Evolutionary conservation across 1,284 basidiomycete genomes (phyloP).

Genomic region (Testicularia cyperi): DNA sequence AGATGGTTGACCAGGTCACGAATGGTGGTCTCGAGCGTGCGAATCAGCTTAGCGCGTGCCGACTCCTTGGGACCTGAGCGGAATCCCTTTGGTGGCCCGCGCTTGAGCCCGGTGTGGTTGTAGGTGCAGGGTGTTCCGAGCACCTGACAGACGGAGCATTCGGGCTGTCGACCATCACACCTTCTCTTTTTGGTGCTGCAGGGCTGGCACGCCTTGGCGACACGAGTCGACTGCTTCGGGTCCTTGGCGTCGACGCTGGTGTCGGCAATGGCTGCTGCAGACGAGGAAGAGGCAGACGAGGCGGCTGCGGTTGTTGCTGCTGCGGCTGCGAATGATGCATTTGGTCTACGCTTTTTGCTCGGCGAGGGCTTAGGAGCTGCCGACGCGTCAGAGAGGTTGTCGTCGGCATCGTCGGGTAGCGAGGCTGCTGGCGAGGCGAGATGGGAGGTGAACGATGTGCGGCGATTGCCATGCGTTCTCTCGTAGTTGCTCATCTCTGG

Average conservation of each 20-base stretch:
- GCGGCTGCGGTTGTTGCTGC: not conserved
- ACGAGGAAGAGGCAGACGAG: conserved; percentile 1
- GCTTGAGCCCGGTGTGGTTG: conserved; percentile 40
- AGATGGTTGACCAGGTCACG: conserved; percentile 46
- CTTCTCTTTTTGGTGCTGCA: conserved; percentile 51
- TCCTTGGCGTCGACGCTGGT: conserved; percentile 1
- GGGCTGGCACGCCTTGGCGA: conserved; percentile 47
- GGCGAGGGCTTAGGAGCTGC: conserved; percentile 8
- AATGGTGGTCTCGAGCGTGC: conserved; percentile 48
- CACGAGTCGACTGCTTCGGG: conserved; percentile 20
- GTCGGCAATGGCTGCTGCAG: not conserved
- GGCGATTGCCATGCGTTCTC: not conserved
- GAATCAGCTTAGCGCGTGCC: conserved; percentile 41
- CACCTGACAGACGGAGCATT: conserved; percentile 49
- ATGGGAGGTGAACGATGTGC: conserved; percentile 2
- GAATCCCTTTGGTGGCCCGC: conserved; percentile 53
- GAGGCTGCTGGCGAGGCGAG: not conserved
- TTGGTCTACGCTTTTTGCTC: not conserved
- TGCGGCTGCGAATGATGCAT: no score
- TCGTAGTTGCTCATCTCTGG: conserved; percentile 19
- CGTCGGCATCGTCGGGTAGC: not conserved
- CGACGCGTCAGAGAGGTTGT: conserved; percentile 1
- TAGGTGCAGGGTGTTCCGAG: conserved; percentile 50
- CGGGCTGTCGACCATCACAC: conserved; percentile 50
- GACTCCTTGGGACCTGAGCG: conserved; percentile 47